Evolutionary conservation across 83 land plant genomes (phyloP).

Genomic region (Picea abies): DNA sequence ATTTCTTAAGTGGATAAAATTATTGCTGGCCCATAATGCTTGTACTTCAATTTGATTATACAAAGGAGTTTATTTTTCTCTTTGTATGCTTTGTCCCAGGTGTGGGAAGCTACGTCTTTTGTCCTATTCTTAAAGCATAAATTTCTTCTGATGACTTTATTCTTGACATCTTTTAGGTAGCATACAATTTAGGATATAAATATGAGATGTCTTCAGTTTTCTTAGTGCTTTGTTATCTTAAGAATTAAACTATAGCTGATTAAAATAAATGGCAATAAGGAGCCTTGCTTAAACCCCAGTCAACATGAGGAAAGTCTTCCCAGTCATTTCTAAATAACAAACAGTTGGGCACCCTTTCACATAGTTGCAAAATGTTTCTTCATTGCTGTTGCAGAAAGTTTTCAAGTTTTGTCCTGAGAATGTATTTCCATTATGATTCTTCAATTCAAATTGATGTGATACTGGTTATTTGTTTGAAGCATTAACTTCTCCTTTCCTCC

Average conservation of each 20-base stretch:
- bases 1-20: neutral
- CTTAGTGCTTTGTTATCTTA: slow-evolving; percentile 1
- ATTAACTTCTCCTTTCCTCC: neutral
- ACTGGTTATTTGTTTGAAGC: neutral
- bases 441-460: neutral
- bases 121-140: neutral
- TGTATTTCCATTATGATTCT: neutral
- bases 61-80: neutral
- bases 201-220: neutral
- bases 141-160: neutral
- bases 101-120: neutral
- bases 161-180: neutral
- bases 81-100: neutral
- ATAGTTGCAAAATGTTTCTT: neutral
- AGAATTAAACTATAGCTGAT: neutral
- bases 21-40: too few relatives aligned
- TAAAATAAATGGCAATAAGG: neutral
- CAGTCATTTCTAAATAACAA: neutral
- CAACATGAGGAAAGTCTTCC: neutral
- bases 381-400: neutral
- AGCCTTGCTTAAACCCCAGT: neutral
- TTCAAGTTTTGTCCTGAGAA: neutral
- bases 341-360: neutral
- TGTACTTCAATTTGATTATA: neutral
- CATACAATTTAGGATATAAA: neutral